Evolutionary conservation across 352 stramenopile species (phyloP).

Genomic region (Phytophthora ohioensis): DNA sequence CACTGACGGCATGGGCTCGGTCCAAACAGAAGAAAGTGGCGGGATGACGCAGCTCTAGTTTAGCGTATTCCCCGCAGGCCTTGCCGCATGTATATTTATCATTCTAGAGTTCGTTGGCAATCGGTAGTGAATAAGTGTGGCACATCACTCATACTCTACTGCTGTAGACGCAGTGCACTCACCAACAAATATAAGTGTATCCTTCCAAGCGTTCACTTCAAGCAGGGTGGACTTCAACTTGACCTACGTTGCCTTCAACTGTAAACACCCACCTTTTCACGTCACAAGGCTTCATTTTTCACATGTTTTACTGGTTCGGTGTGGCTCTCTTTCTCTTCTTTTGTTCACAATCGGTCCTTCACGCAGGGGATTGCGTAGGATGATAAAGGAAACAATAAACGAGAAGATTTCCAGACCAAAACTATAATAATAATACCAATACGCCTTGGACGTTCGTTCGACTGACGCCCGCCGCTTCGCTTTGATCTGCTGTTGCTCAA

Average conservation of each 20-base stretch:
- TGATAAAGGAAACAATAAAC: slow-evolving; percentile 14
- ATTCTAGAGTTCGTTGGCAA: slow-evolving; percentile 26
- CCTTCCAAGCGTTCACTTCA: slow-evolving; percentile 3
- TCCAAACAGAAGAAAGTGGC: slow-evolving; percentile 19
- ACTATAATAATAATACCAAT: slow-evolving; percentile 51
- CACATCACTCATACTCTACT: not conserved
- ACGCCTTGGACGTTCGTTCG: slow-evolving; percentile 35
- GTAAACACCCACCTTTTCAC: not conserved
- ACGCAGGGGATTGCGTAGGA: not conserved
- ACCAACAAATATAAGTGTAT: slow-evolving; percentile 6
- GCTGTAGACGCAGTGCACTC: not conserved
- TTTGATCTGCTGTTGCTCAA: slow-evolving; percentile 33
- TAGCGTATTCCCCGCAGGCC: not conserved
- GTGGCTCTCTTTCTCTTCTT: slow-evolving; percentile 9
- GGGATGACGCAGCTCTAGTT: slow-evolving; percentile 32
- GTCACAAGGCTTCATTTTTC: slow-evolving; percentile 28
- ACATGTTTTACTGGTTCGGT: slow-evolving; percentile 31
- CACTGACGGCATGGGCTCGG: slow-evolving; percentile 2
- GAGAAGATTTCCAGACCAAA: slow-evolving; percentile 25
- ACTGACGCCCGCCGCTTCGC: slow-evolving; percentile 22
- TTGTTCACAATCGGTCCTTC: not conserved
- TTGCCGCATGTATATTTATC: slow-evolving; percentile 39
- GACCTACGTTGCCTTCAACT: not conserved
- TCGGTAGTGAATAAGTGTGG: not conserved
- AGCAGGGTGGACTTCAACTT: not conserved